These are phyloP conservation scores for Talaromyces albobiverticillius DNA, from an alignment of 2,329 filamentous ascomycete genomes.

Conservation along the genomic window DNA sequence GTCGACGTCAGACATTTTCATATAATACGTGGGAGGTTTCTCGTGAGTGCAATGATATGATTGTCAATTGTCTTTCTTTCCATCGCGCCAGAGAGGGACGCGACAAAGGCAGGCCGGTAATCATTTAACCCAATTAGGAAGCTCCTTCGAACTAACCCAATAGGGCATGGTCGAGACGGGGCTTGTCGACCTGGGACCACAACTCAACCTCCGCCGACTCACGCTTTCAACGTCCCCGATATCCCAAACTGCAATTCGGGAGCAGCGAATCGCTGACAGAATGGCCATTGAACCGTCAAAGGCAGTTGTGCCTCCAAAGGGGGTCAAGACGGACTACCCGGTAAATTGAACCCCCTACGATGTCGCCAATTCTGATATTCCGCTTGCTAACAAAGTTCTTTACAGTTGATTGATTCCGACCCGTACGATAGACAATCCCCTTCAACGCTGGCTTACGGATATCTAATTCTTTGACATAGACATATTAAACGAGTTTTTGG, in stretches of 20 bases:
- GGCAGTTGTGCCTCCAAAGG: constrained; percentile 69
- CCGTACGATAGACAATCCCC: constrained; percentile 62
- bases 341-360: constrained; percentile 54
- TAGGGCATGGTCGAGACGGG: background rate
- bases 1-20: constrained; percentile 49
- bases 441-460: background rate
- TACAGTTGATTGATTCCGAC: constrained; percentile 96
- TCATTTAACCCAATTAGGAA: constrained; percentile 15
- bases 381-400: constrained; percentile 10
- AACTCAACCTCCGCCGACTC: background rate
- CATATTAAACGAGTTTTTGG: constrained; percentile 86
- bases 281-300: constrained; percentile 40
- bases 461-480: constrained; percentile 49
- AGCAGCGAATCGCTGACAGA: constrained; percentile 10
- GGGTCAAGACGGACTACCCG: constrained; percentile 77
- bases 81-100: too few relatives aligned
- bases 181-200: too few relatives aligned
- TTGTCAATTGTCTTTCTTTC: constrained; percentile 13
- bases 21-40: constrained; percentile 16
- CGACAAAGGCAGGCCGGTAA: constrained; percentile 6
- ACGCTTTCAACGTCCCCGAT: background rate
- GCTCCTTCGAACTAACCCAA: background rate
- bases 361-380: background rate
- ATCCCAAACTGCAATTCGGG: background rate
- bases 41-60: constrained; percentile 10